Evolutionary conservation across 345 rosid genomes (phyloP).

Genomic region (Melaleuca quinquenervia): DNA sequence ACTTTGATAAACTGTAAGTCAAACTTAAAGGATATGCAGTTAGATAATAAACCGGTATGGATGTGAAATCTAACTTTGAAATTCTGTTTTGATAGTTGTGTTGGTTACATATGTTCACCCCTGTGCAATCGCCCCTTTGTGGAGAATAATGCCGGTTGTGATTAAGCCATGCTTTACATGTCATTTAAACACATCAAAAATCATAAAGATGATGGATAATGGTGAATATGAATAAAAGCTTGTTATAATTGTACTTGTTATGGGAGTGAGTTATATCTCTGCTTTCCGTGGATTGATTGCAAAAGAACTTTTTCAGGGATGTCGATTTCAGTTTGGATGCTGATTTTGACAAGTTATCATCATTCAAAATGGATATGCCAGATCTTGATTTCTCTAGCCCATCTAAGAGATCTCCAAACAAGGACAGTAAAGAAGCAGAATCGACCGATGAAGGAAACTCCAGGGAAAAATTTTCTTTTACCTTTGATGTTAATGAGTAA

Average conservation of each 20-base stretch:
- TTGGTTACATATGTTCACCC: background rate
- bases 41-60: background rate
- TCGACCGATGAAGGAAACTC: background rate
- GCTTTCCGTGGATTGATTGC: background rate
- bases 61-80: background rate
- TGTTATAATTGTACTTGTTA: background rate
- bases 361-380: constrained; percentile 67
- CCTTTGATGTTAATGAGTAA: constrained; percentile 36
- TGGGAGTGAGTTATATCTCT: too few species aligned
- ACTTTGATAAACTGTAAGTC: constrained; percentile 69
- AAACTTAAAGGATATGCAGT: background rate
- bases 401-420: constrained; percentile 37
- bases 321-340: constrained; percentile 69
- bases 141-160: background rate
- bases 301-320: constrained; percentile 34
- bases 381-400: constrained; percentile 74
- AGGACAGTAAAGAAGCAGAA: constrained; percentile 43
- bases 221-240: background rate
- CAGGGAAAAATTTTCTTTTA: background rate
- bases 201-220: background rate
- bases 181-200: background rate
- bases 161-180: background rate
- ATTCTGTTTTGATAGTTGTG: background rate
- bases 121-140: background rate
- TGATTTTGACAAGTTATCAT: constrained; percentile 62